Base-by-base conservation (phyloP, 2,329 filamentous ascomycete species). In the Ophiostoma triangulosporum region DNA sequence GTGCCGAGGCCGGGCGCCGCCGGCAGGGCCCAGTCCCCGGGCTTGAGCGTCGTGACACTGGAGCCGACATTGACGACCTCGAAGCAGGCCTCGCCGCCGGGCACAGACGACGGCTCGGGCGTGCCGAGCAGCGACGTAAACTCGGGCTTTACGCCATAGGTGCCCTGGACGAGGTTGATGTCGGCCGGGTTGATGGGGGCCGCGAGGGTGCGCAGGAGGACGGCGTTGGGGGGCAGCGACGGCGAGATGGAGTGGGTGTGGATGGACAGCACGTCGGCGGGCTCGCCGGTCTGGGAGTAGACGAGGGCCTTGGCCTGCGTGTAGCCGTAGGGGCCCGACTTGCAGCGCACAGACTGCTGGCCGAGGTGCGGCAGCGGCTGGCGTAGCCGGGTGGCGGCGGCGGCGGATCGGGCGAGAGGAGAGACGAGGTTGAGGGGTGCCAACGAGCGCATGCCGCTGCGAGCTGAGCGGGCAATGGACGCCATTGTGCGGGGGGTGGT, bases 141-240 rank as follows among this genome's bases (percentile, higher is more conserved):
- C 45, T 77, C 73, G 0, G 90, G 89, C 65, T 88, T 88, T 46
- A 82, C 82, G 57, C 91, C 91, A 71, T 98, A 98, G 4, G 91
- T 89, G 60, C 93, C 93, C 73, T 98, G 93, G 63, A 98, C 87
- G 63, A 91, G 91, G 74, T 98, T 98, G 68, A 98, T 87, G 70
- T 98, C 93, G 64, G 93, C 90, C 24, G 93, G 93, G 72, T 98
- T 98, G 68, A 98, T 88, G 54, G 93, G 88, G 1, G 89, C 82
- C 31, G 90, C 87, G 62, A 98, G 86, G 62, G 93, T 84, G 67
- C 88, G 88, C 56, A 98, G 74, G 53, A 91, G 89, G 60, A 94
- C 70, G 48, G 76, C 70, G 48, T 68, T 69, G 32, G 73, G 66
- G 48, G 86, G 84, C 58, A 89, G 78, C 3, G 80, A 77, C 3